Conservation (phyloP, 176 grass and related monocot species). For the Tillandsia leiboldiana region DNA sequence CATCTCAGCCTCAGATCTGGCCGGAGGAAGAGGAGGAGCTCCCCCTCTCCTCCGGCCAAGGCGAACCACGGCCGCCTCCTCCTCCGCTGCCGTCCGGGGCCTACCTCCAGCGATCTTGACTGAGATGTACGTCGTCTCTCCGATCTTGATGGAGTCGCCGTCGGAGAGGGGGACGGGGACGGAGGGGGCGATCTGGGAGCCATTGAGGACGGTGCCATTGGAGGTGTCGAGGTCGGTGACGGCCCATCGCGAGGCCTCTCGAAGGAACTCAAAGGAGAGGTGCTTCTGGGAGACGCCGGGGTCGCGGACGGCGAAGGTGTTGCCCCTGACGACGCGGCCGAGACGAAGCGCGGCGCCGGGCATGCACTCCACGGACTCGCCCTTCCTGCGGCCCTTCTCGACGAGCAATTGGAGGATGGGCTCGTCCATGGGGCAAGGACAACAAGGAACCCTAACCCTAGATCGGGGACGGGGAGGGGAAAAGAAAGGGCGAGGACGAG, state of each 20-base stretch:
- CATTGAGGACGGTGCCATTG: conserved; percentile 77
- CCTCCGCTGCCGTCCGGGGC: conserved; percentile 3
- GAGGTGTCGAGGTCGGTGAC: conserved; percentile 66
- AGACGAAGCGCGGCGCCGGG: conserved; percentile 26
- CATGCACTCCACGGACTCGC: conserved; percentile 29
- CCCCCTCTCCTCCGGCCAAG: conserved; percentile 16
- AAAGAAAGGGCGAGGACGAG: neutral
- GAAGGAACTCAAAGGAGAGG: conserved; percentile 47
- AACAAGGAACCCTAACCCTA: neutral
- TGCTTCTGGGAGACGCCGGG: conserved; percentile 67
- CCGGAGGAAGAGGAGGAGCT: conserved; percentile 10
- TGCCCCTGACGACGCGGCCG: conserved; percentile 58
- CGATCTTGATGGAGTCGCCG: conserved; percentile 59
- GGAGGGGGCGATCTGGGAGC: conserved; percentile 24
- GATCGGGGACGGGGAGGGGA: neutral
- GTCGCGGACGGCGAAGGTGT: conserved; percentile 59
- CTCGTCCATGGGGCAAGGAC: neutral
- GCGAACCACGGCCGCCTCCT: conserved; percentile 5
- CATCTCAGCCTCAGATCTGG: conserved; percentile 7
- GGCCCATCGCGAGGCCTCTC: conserved; percentile 39
- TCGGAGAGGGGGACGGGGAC: conserved; percentile 36
- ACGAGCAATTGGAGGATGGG: conserved; percentile 49
- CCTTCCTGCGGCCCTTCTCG: conserved; percentile 54
- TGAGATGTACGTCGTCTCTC: conserved; percentile 40
- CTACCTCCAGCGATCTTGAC: conserved; percentile 36